A percentile compares a stretch with the other conserved stretches of the same genome.
Conservation (phyloP, 2,329 filamentous ascomycete genomes). For the Chaetomiaceae sp. region DNA sequence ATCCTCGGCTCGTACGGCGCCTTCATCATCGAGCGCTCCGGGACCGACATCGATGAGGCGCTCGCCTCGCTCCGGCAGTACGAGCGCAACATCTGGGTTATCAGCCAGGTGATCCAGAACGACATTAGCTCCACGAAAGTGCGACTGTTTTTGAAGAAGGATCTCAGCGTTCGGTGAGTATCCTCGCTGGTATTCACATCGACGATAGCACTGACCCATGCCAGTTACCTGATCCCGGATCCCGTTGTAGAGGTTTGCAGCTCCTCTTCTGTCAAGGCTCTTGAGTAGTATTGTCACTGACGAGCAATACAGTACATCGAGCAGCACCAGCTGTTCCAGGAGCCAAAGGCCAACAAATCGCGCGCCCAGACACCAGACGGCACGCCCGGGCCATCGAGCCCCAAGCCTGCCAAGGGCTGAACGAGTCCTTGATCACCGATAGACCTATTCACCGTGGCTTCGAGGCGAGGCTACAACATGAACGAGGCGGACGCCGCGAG, state of each 20-base stretch:
- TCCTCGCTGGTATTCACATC: too few relatives aligned
- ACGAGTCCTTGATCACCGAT: background rate
- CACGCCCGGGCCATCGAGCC: constrained; percentile 2
- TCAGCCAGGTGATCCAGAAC: constrained; percentile 82
- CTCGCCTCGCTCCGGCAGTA: constrained; percentile 74
- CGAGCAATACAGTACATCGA: constrained; percentile 63
- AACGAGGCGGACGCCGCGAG: too few relatives aligned
- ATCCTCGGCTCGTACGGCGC: constrained; percentile 79
- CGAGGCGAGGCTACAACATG: too few relatives aligned
- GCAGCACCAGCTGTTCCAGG: constrained; percentile 58
- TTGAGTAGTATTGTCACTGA: background rate
- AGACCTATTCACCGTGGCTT: too few relatives aligned
- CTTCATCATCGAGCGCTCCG: constrained; percentile 81
- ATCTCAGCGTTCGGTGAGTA: constrained; percentile 61
- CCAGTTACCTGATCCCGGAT: constrained; percentile 49
- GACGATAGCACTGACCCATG: too few relatives aligned
- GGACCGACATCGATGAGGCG: constrained; percentile 84
- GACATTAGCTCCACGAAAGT: constrained; percentile 80
- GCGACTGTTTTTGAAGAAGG: constrained; percentile 68
- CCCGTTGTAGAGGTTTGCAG: constrained; percentile 44
- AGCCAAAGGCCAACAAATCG: constrained; percentile 26
- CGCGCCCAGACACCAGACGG: constrained; percentile 9
- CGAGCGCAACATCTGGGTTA: constrained; percentile 80
- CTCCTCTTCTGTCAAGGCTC: background rate
- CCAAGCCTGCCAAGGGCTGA: constrained; percentile 14